Evolutionary conservation across 257 asterid species (phyloP), one percentile per base, ranked within the genome.

Genomic region (Mitragyna speciosa): DNA sequence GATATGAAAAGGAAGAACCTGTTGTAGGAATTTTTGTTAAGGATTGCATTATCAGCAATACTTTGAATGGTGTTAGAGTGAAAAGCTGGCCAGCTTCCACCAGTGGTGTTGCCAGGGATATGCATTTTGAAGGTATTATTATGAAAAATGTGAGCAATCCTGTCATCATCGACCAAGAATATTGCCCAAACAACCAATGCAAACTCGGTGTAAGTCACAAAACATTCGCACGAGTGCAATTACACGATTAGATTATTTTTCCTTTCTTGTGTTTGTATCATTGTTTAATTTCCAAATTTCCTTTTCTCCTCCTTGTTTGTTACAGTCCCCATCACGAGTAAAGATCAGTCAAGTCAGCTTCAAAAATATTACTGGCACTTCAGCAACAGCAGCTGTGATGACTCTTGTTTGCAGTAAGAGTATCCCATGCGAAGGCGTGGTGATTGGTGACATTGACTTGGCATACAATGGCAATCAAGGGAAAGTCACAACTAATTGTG

Each of bases 361-460:
- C 70, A 82, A 68, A 16, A 79, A 86, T 17, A 71, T 85, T 0
- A 71, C 49, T 48, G 96, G 97, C 5, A 89, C 94, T 2, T 65
- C 90, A 28, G 15, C 41, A 20, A 80, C 71, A 7, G 75, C 73
- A 1, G 83, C 70, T 20, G 88, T 86, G 0, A 51, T 87, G 8
- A 68, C 28, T 1, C 76, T 92, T 28, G 4, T 45, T 2, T 90
- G 94, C 84, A 92, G 95, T 84, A 71, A 82, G 0, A 16, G 56
- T 2, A 70, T 76, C 22, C 96, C 94, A 0, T 90, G 97, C 68
- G 74, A 86, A 30, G 71, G 61, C n/a, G 87, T 89, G 24, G 80
- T 79, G 72, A 12, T 92, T 16, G 85, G 89, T 6, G 72, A 91
- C 47, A 41, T 90, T 31, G 86, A 90, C 79, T 69, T 92, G n/a